phyloP scores from a whole-genome alignment of 2,329 filamentous ascomycete species.

The Thermoascus crustaceus region DNA sequence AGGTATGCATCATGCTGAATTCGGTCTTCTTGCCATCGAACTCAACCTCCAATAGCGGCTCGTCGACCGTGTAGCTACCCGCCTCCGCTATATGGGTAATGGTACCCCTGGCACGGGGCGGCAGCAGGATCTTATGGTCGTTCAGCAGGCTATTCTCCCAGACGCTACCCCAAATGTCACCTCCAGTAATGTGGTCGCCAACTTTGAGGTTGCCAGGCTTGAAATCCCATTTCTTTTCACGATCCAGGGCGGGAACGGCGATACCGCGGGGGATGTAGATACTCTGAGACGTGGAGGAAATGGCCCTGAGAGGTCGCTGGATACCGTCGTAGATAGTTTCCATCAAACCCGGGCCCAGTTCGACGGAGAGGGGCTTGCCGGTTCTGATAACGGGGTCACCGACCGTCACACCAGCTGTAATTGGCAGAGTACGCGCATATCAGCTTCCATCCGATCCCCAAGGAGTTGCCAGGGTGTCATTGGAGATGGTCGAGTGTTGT shows the following conservation, averaged over 20 bases:
- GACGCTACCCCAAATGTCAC: slow-evolving; percentile 90
- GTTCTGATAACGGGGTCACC: slow-evolving; percentile 87
- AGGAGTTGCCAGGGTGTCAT: no score
- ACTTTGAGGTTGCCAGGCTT: slow-evolving; percentile 78
- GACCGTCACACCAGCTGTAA: slow-evolving; percentile 75
- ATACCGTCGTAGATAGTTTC: slow-evolving; percentile 99
- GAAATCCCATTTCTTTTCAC: slow-evolving; percentile 93
- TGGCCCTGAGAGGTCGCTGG: slow-evolving; percentile 83
- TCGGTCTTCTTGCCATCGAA: slow-evolving; percentile 94
- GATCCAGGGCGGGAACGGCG: slow-evolving; percentile 75
- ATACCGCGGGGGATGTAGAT: slow-evolving; percentile 99
- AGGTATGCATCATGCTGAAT: slow-evolving; percentile 97
- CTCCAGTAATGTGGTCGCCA: slow-evolving; percentile 92
- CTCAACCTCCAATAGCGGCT: slow-evolving; percentile 91
- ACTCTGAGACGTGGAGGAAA: slow-evolving; percentile 66
- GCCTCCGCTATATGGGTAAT: slow-evolving; percentile 86
- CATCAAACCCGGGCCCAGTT: slow-evolving; percentile 92
- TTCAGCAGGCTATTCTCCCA: slow-evolving; percentile 93
- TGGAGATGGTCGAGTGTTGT: no score
- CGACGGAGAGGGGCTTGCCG: slow-evolving; percentile 92
- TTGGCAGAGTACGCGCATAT: background rate
- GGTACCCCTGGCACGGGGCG: slow-evolving; percentile 79
- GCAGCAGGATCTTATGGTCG: slow-evolving; percentile 87
- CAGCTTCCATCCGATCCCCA: background rate
- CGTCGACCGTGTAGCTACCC: slow-evolving; percentile 86